Conservation (phyloP, 2,329 filamentous ascomycete genomes). For the Stagonosporopsis chrysanthemi region DNA sequence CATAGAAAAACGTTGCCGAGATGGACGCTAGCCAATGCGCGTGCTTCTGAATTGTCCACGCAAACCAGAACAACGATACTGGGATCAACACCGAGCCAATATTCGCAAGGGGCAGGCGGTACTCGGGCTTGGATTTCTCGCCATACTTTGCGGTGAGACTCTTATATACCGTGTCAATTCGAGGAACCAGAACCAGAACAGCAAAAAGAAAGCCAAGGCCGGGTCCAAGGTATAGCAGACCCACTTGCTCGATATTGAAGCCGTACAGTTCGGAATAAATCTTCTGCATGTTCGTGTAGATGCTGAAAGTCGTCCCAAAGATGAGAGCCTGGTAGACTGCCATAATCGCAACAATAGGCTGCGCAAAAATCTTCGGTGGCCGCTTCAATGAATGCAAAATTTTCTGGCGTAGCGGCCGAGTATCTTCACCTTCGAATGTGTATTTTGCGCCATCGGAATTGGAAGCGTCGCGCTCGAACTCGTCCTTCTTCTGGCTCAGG, state of each 20-base stretch:
- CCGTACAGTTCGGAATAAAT: conserved; percentile 55
- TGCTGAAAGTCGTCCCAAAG: conserved; percentile 57
- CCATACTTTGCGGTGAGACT: conserved; percentile 51
- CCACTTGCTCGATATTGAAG: conserved; percentile 57
- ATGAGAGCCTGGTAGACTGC: conserved; percentile 56
- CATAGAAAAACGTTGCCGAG: conserved; percentile 57
- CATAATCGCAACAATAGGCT: conserved; percentile 58
- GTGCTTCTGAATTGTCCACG: conserved; percentile 53
- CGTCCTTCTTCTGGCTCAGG: conserved; percentile 45
- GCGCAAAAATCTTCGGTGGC: conserved; percentile 53
- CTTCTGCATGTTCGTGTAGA: conserved; percentile 59
- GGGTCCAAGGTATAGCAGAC: conserved; percentile 55
- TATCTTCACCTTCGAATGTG: conserved; percentile 54
- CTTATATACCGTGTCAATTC: conserved; percentile 59
- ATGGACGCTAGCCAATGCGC: conserved; percentile 54
- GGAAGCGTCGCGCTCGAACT: conserved; percentile 41
- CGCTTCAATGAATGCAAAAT: conserved; percentile 49
- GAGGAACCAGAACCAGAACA: conserved; percentile 56
- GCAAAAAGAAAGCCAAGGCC: conserved; percentile 55
- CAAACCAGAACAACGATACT: conserved; percentile 52
- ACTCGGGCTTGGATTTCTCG: conserved; percentile 53
- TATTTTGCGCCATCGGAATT: conserved; percentile 45
- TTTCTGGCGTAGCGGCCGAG: conserved; percentile 48
- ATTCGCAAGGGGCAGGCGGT: conserved; percentile 56
- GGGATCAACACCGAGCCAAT: conserved; percentile 56